Conservation (phyloP, 2,329 filamentous ascomycete genomes). For the Fusarium concolor region DNA sequence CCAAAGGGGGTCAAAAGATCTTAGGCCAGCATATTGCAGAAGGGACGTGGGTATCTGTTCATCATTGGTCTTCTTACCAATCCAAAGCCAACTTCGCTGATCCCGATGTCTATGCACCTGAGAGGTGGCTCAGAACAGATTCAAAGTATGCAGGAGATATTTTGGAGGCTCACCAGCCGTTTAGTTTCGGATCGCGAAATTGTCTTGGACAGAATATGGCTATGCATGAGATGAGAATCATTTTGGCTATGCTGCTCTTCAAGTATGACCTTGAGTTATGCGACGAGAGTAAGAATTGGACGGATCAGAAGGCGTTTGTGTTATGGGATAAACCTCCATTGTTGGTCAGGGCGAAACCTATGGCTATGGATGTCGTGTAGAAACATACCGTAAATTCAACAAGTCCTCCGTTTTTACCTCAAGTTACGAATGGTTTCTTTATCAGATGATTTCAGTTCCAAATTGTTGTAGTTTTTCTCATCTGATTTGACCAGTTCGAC, state of each 20-base stretch:
- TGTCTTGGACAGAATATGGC: slow-evolving; percentile 21
- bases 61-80: slow-evolving; percentile 21
- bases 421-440: too few relatives aligned
- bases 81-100: slow-evolving; percentile 19
- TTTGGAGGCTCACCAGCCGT: slow-evolving; percentile 15
- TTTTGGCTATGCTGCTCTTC: neutral
- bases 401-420: too few relatives aligned
- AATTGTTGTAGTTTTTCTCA: too few relatives aligned
- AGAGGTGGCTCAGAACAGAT: slow-evolving; percentile 21
- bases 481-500: too few relatives aligned
- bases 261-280: slow-evolving; percentile 15
- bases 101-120: neutral
- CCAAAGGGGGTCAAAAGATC: slow-evolving; percentile 1
- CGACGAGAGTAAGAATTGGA: neutral
- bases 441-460: too few relatives aligned
- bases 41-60: slow-evolving; percentile 1
- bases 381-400: too few relatives aligned
- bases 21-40: slow-evolving; percentile 11
- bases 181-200: neutral
- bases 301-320: slow-evolving; percentile 10
- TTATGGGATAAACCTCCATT: slow-evolving; percentile 18
- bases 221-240: slow-evolving; percentile 25
- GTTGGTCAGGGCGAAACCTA: slow-evolving; percentile 3
- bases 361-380: neutral
- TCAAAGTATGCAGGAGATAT: slow-evolving; percentile 1